A percentile compares a stretch with the other conserved stretches of the same genome.
These are phyloP conservation scores for Leccinum longicurvipes DNA, from an alignment of 768 basidiomycete species.

Conservation along the genomic window DNA sequence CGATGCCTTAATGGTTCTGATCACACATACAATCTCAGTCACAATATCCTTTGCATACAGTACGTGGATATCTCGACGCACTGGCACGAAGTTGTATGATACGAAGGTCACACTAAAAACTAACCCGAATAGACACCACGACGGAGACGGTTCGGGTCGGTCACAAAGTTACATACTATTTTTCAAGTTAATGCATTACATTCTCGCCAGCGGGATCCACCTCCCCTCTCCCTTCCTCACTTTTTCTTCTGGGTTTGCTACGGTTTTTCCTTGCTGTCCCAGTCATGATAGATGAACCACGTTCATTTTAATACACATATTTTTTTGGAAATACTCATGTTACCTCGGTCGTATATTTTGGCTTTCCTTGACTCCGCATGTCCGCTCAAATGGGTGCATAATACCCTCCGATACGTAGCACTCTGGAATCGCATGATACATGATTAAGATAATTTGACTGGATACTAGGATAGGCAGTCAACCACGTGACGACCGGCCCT, in stretches of 20 bases:
- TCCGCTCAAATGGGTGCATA: background rate
- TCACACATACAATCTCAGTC: background rate
- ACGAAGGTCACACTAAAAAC: slow-evolving; percentile 5
- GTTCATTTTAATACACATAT: slow-evolving; percentile 24
- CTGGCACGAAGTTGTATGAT: slow-evolving; percentile 25
- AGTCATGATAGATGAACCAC: slow-evolving; percentile 9
- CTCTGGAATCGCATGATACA: background rate
- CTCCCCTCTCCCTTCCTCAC: background rate
- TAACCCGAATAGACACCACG: background rate
- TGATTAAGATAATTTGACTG: too few relatives aligned
- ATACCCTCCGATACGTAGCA: too few relatives aligned
- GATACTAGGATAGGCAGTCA: too few relatives aligned
- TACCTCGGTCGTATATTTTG: background rate
- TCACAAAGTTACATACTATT: background rate
- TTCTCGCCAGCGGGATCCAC: slow-evolving; percentile 9
- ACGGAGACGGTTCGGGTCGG: background rate
- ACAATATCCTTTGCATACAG: slow-evolving; percentile 1
- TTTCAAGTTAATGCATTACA: background rate
- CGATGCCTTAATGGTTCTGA: background rate
- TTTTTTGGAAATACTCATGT: slow-evolving; percentile 11
- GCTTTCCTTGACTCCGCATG: background rate
- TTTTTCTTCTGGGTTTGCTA: background rate
- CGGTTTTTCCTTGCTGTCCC: background rate
- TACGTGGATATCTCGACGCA: slow-evolving; percentile 6
- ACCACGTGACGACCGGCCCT: slow-evolving; percentile 17